Percentiles rank a stretch among this genome's conserved stretches.
These are phyloP conservation scores for Lumnitzera racemosa DNA, from an alignment of 345 rosid species.

Conservation along the genomic window DNA sequence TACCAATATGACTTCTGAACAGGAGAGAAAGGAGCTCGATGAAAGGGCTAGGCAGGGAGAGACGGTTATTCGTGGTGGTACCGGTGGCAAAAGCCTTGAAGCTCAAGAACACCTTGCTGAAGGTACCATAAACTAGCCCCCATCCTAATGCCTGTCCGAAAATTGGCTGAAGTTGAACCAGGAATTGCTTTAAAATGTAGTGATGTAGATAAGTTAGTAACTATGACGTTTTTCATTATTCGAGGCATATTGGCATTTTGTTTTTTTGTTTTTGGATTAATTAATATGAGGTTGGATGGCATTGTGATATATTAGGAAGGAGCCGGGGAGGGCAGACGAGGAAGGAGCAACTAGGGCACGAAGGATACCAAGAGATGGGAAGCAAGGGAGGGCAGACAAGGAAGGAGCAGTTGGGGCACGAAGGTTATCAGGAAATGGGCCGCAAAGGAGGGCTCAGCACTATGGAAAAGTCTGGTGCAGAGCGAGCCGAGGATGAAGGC, in stretches of 20 bases:
- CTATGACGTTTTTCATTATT: too few relatives aligned
- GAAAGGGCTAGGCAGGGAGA: constrained; percentile 46
- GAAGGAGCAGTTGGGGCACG: constrained; percentile 49
- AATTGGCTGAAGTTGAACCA: too few relatives aligned
- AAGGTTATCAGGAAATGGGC: constrained; percentile 61
- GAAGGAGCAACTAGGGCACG: constrained; percentile 47
- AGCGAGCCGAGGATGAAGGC: constrained; percentile 46
- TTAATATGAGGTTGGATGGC: too few relatives aligned
- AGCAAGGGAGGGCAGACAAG: constrained; percentile 45
- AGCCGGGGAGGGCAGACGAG: constrained; percentile 45
- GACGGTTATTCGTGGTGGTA: constrained; percentile 59
- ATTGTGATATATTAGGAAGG: constrained; percentile 16
- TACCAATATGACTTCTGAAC: constrained; percentile 31
- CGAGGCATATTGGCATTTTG: too few relatives aligned
- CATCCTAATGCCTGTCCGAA: too few relatives aligned
- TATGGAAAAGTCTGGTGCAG: constrained; percentile 42
- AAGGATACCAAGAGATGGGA: constrained; percentile 54
- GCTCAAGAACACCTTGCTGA: constrained; percentile 53
- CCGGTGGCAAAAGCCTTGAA: constrained; percentile 55
- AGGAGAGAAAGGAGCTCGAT: constrained; percentile 41
- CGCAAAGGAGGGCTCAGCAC: constrained; percentile 51
- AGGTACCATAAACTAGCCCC: not conserved
- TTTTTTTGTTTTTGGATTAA: too few relatives aligned
- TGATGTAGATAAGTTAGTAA: too few relatives aligned
- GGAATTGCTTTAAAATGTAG: too few relatives aligned